These are phyloP conservation scores for Prunus armeniaca DNA, from an alignment of 306 rosid genomes.

Conservation along the genomic window DNA sequence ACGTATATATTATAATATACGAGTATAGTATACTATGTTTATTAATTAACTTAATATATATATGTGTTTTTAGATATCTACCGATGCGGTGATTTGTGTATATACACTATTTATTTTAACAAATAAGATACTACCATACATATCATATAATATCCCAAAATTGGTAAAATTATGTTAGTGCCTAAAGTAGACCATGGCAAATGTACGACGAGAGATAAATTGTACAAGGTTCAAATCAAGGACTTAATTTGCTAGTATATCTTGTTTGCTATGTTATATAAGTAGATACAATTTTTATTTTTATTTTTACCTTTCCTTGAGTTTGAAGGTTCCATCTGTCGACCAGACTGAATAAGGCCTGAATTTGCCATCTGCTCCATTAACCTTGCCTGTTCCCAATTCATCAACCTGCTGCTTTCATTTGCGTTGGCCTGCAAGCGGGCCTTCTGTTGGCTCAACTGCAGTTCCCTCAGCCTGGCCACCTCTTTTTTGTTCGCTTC, in stretches of 20 bases:
- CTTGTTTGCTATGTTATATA: not conserved
- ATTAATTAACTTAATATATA: not conserved
- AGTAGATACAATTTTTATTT: not conserved
- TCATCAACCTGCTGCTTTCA: not conserved
- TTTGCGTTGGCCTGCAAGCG: constrained; percentile 3
- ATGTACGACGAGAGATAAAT: not conserved
- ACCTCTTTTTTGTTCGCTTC: constrained; percentile 45
- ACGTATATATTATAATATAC: too few species aligned
- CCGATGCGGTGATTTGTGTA: rapidly evolving
- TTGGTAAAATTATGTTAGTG: not conserved
- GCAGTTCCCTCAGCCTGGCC: constrained; percentile 29
- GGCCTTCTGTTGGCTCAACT: not conserved
- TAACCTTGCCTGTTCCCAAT: not conserved
- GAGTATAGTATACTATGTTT: too few species aligned
- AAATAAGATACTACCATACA: not conserved
- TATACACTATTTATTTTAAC: not conserved
- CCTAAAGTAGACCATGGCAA: not conserved
- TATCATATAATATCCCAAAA: not conserved
- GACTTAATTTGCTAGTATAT: not conserved
- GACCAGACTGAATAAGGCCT: not conserved
- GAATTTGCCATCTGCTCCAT: not conserved
- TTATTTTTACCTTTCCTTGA: not conserved
- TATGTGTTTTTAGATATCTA: not conserved
- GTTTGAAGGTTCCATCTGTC: not conserved
- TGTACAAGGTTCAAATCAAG: not conserved